Evolutionary conservation across 2,329 filamentous ascomycete genomes (phyloP).

Genomic region (Daldinia eschscholtzii): DNA sequence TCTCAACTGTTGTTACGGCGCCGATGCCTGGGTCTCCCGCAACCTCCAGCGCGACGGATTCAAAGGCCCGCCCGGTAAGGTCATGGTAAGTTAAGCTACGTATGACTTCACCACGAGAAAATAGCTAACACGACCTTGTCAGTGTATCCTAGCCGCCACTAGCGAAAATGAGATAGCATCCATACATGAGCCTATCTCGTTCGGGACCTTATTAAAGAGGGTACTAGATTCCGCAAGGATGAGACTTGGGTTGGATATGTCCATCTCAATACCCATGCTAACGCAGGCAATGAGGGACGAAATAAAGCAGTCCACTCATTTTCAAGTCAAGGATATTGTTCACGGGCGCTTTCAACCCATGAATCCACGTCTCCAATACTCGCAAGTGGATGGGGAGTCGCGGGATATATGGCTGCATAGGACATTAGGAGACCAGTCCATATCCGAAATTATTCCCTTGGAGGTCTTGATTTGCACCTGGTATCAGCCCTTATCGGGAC

Average conservation of each 20-base stretch:
- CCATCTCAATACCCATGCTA: slow-evolving; percentile 3
- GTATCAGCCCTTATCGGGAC: not conserved
- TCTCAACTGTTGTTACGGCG: not conserved
- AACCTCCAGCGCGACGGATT: slow-evolving; percentile 1
- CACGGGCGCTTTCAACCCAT: not conserved
- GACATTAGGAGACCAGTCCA: not conserved
- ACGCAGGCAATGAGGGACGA: not conserved
- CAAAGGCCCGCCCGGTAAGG: not conserved
- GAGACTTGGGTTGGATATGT: not conserved
- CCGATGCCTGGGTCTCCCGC: not conserved
- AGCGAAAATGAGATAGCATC: not conserved
- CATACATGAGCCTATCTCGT: not conserved
- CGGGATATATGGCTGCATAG: not conserved
- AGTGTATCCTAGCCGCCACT: not conserved
- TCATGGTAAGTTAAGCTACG: not conserved
- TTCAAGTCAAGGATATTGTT: not conserved
- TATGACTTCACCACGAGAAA: not conserved
- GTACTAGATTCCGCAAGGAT: not conserved
- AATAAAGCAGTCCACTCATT: not conserved
- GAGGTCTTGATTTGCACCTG: not conserved
- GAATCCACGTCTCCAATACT: not conserved
- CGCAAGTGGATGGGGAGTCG: not conserved
- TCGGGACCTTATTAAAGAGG: not conserved
- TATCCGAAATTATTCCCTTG: not conserved
- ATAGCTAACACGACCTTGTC: not conserved